Evolutionary conservation across 2,329 filamentous ascomycete species (phyloP), one percentile per base, ranked within the genome.

Genomic region (Dactylella cylindrospora): DNA sequence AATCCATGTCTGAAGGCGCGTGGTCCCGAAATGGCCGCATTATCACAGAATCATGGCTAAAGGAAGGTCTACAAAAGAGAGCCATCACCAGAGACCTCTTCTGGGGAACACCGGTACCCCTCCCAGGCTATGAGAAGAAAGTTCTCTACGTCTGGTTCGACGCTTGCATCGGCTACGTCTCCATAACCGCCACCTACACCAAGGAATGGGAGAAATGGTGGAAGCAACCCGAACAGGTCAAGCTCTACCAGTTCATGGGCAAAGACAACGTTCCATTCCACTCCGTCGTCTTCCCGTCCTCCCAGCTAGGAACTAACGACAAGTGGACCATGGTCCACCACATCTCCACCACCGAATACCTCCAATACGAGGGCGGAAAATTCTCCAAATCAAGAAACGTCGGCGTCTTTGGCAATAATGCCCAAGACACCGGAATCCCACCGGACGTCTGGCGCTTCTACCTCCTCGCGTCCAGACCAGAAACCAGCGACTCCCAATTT

Each of bases 141-240:
- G 91, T 95, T 64, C 83, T 96, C 67, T 96, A 96, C 70, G 90
- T 95, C 61, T 88, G 85, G 89, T 89, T 96, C 71, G 88, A 95
- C 72, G 88, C 88, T 50, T 93, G 88, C 73, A 93, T 95, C 70
- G 90, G 90, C 15, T 96, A 96, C 72, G 84, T 90, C n/a, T 95
- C 89, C 1, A 96, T 96, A 68, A 95, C 90, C 1, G 88, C 88
- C 66, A 90, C 83, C 68, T 95, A 95, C 73, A 95, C 90, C 3
- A 80, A 84, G 36, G 79, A 94, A 65, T 96, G 90, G 90, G 84
- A 95, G 76, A 80, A 88, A 70, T 96, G 90, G 90, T 96, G 90
- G 90, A 84, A 86, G 71, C 86, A 94, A 72, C 88, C 89, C 0
- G 85, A 95, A 36, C 79, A 95, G 26, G 90, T 96, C 40, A 81